Base-by-base conservation (phyloP, 2,329 filamentous ascomycete species). In the Graphiopsis chlorocephala region DNA sequence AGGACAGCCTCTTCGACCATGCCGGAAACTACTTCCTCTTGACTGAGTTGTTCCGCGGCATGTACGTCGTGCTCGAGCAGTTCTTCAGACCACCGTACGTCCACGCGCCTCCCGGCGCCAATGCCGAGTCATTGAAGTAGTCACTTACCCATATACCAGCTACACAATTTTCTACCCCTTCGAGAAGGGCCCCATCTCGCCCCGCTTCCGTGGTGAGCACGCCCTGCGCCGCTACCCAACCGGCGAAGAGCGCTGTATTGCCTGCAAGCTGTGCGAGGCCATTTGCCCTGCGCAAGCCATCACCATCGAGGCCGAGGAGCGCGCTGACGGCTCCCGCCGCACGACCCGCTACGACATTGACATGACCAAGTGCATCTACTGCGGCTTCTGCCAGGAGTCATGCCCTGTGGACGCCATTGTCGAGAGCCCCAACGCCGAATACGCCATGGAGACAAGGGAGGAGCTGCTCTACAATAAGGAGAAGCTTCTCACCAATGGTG, bases 321-420 rank as follows among this genome's bases (percentile, higher is more conserved):
- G 95, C 77, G 92, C 91, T 76, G 95, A 99, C 75, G 95, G 95
- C 69, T 96, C 92, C 76, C 89, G 95, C 80, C 88, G 95, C 77
- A 99, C 95, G 60, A 97, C 94, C 66, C 89, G 94, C 78, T 99
- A 99, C 82, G 95, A 99, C 79, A 97, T 99, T 77, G 95, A 99
- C 82, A 99, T 99, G 95, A 98, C 95, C 76, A 99, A 99, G 86
- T 99, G 95, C 84, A 99, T 99, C 81, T 99, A 98, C 88, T 98
- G 95, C 79, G 95, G 95, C 60, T 96, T 96, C 83, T 98, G 95
- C 87, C 94, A 97, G 84, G 95, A 99, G 84, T 96, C 92, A 70
- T 99, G 95, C 83, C 95, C 95, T 52, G 95, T 99, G 63, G 95
- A 99, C 81, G 95, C 95, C 66, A 99, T 92, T 79, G 89, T 92